Evolutionary conservation across 176 grass and related monocot genomes (phyloP), one percentile per base, ranked within the genome.

Genomic region (Paspalum notatum): DNA sequence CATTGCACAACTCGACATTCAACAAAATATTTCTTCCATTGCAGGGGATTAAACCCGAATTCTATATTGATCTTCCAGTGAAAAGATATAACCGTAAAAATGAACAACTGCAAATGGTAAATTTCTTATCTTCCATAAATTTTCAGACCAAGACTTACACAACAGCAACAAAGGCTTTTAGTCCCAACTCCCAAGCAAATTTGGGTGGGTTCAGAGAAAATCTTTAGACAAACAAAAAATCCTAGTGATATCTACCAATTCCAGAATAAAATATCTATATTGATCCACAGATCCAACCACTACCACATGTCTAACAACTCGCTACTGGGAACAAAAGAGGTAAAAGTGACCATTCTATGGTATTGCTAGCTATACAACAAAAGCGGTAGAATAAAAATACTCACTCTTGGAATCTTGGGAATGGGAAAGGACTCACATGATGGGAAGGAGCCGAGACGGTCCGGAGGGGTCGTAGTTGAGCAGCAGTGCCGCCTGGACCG

Each of bases 361-460:
- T 62, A 16, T 7, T 44, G 18, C 1, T 25, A 54, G 52, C 22
- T 39, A 80, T 37, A 51, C 12, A 26, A 76, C n/a, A 43, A 66
- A 81, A 51, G 52, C 7, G 22, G 20, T 9, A 14, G 51, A 65
- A n/a, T 0, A 49, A n/a, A 46, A 62, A 77, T 8, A 26, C 48
- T 47, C n/a, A n/a, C n/a, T n/a, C n/a, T n/a, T n/a, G n/a, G n/a
- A n/a, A n/a, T n/a, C 15, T 9, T 4, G 18, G 56, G 42, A 67
- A 62, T 21, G 42, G 48, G 53, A 46, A 25, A 49, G 16, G 7
- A 62, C 80, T 86, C 57, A 98, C 95, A 98, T 66, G 66, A 92
- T 50, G 5, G 95, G 83, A 14, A 98, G 83, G 70, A 98, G 92
- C 52, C 95, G 88, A 66, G 92, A 94, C 6, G 95, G 88, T 3